Base-by-base conservation (phyloP, 768 basidiomycete genomes). In the Gloeopeniophorella convolvens region DNA sequence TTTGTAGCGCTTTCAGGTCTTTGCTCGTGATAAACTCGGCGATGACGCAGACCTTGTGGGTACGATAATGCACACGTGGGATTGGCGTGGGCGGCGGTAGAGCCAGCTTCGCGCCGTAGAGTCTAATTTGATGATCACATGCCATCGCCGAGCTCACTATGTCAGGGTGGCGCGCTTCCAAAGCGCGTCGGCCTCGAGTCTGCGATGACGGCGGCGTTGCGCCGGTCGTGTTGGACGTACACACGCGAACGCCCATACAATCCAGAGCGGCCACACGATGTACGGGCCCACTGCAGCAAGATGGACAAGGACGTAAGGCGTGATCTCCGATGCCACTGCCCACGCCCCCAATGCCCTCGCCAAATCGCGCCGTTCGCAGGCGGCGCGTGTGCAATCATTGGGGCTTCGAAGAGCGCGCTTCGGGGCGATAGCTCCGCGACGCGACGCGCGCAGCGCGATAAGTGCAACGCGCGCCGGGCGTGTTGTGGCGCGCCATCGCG, bases 31-130 rank as follows among this genome's bases (percentile, higher is more conserved):
- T 45, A n/a, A 37, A 39, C 28, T 30, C 12, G 30, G 42, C 35
- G 16, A 48, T 48, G 52, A 40, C 52, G 42, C 52, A 3, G 42
- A n/a, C 42, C 42, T 30, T 48, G 42, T 54, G 35, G 30, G 52
- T 27, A 48, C 43, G 30, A 33, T 48, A 34, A 44, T 26, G n/a
- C 21, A 54, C 52, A 33, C 52, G 47, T 54, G 52, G 52, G 34
- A 24, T 39, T 48, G 42, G 47, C 52, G 46, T 54, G 51, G 52
- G 24, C 8, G 26, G 21, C 10, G 20, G 46, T 21, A 15, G 30
- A 32, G 47, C 16, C 46, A 20, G 43, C 18, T 21, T 39, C 46
- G 30, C 24, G 16, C 39, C 32, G 35, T 39, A 21, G 4, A 37
- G 12, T 43, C 32, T 10, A 24, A 28, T 37, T 41, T 16, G 47